Evolutionary conservation across 768 basidiomycete species (phyloP), one percentile per base, ranked within the genome.

Genomic region (Hygrophorus pudorinus): DNA sequence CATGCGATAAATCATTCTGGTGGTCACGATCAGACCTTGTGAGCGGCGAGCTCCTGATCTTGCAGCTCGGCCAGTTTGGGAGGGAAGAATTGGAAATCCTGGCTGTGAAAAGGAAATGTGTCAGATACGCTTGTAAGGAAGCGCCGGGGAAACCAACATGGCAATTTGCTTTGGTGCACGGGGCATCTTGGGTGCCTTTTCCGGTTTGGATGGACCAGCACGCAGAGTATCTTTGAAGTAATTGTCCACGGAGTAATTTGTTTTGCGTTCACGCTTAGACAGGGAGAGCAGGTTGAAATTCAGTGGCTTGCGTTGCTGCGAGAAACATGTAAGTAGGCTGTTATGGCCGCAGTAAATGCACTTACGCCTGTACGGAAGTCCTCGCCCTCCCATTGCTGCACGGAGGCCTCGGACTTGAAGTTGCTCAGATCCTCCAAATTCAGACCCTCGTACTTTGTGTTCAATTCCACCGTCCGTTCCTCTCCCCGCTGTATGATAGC

Each of bases 31-130:
- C 58, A 35, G 46, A 81, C 86, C 68, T 85, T 85, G 60, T 81
- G 81, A 9, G 81, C 86, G 0, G 82, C 82, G 14, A 85, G 66
- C 61, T 97, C 94, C 44, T 81, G 75, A 53, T 94, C 89, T 57
- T 97, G 92, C 20, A 97, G 66, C 53, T 79, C 79, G 3, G 79
- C 72, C 9, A 98, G 63, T 42, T 81, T 72, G 0, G 80, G 76
- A 5, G 92, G 85, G 67, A 88, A 97, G 72, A 99, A 98, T 57
- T 99, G 94, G 73, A 91, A 94, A 60, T 96, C 94, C 63, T 92
- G 85, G 51, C 88, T 92, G 54, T 30, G 34, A 11, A 13, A 11
- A 45, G 44, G 16, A 31, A 24, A 24, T 45, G 21, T 43, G 30
- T 42, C 30, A 53, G 35, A 6, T 28, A 34, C 48, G 31, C 43